phyloP scores from a whole-genome alignment of 1,139 yeast species.

The Candida pseudocylindracea region DNA sequence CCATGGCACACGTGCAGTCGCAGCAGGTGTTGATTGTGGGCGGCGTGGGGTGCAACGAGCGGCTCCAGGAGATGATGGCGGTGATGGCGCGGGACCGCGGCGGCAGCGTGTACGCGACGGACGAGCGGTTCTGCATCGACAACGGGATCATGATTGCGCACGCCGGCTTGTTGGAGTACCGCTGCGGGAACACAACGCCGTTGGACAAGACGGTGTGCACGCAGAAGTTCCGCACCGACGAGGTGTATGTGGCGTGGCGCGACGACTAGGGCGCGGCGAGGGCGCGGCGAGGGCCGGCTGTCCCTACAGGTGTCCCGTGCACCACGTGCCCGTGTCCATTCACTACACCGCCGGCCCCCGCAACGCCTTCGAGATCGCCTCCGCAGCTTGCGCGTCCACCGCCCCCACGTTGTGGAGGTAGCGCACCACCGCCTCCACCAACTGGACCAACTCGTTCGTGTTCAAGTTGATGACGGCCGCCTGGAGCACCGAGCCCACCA shows the following conservation, averaged over 20 bases:
- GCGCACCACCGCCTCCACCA: conserved; percentile 37
- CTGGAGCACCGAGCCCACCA: conserved; percentile 55
- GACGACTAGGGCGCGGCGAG: conserved; percentile 12
- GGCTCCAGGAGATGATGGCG: conserved; percentile 92
- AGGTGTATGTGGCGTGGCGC: conserved; percentile 79
- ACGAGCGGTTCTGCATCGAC: conserved; percentile 90
- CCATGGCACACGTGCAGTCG: conserved; percentile 93
- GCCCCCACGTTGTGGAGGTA: conserved; percentile 37
- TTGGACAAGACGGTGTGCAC: conserved; percentile 67
- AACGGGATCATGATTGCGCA: conserved; percentile 99
- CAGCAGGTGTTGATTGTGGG: conserved; percentile 87
- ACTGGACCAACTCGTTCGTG: conserved; percentile 39
- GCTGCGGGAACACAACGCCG: conserved; percentile 53
- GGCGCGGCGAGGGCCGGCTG: too few species aligned
- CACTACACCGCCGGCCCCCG: too few species aligned
- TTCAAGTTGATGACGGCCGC: conserved; percentile 52
- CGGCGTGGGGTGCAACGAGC: conserved; percentile 87
- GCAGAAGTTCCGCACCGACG: conserved; percentile 85
- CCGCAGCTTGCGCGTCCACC: conserved; percentile 7
- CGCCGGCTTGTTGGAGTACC: conserved; percentile 73
- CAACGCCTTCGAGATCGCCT: neutral
- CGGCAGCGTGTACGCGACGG: conserved; percentile 82
- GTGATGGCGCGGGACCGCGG: conserved; percentile 77
- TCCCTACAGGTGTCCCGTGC: too few species aligned
- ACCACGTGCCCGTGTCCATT: too few species aligned